Evolutionary conservation across 768 basidiomycete species (phyloP).

Genomic region (Rhizopogon salebrosus): DNA sequence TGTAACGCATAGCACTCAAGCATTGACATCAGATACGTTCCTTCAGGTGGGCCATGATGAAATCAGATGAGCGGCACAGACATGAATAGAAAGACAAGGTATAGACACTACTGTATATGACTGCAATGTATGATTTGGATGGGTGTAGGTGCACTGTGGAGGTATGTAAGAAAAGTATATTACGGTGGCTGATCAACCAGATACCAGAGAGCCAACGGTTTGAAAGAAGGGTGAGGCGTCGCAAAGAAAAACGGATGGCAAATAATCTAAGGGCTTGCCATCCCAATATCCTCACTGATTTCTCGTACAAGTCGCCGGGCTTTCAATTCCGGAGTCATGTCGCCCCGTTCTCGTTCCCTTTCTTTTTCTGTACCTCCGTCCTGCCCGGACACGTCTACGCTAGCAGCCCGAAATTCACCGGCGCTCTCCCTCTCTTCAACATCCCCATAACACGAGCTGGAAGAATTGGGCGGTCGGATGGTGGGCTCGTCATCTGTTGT

Average conservation of each 20-base stretch:
- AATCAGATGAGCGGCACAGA: no score
- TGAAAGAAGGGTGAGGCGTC: not conserved
- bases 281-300: slow-evolving; percentile 27
- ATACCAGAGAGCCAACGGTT: not conserved
- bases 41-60: no score
- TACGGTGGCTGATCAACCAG: slow-evolving; percentile 16
- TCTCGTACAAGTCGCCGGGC: slow-evolving; percentile 24
- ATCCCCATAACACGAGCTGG: slow-evolving; percentile 33
- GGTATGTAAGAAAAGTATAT: slow-evolving; percentile 21
- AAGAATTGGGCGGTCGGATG: slow-evolving; percentile 50
- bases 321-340: slow-evolving; percentile 27
- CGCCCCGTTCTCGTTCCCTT: slow-evolving; percentile 20
- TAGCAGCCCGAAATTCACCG: slow-evolving; percentile 21
- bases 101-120: slow-evolving; percentile 25
- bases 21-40: no score
- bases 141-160: slow-evolving; percentile 7
- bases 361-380: not conserved
- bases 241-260: not conserved
- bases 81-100: slow-evolving; percentile 14
- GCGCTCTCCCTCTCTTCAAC: slow-evolving; percentile 29
- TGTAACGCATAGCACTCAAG: no score
- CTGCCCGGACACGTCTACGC: slow-evolving; percentile 1
- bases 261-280: slow-evolving; percentile 23
- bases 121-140: slow-evolving; percentile 13
- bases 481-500: slow-evolving; percentile 81